Conservation (phyloP, 1,284 basidiomycete species). For the Marasmius oreades region DNA sequence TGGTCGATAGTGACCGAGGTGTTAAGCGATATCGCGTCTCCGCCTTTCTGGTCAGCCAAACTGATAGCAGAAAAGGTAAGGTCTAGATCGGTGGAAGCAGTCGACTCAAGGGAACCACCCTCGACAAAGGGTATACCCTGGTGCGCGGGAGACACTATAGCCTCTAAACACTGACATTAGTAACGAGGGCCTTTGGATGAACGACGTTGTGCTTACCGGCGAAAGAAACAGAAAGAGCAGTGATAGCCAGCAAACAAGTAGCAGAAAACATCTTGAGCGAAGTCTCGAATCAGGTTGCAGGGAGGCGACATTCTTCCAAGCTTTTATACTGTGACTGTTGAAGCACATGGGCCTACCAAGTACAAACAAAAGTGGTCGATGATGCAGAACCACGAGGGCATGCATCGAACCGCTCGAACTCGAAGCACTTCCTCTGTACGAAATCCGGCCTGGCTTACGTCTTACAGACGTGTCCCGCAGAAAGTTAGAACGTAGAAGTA, state of each 20-base stretch:
- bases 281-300: not conserved
- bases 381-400: no score
- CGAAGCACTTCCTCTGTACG: no score
- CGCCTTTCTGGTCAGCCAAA: slow-evolving; percentile 35
- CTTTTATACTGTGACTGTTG: no score
- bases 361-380: no score
- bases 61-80: slow-evolving; percentile 31
- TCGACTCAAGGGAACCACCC: slow-evolving; percentile 6
- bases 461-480: no score
- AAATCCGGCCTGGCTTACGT: no score
- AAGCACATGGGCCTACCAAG: no score
- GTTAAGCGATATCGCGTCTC: slow-evolving; percentile 35
- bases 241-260: not conserved
- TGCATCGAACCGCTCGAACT: no score
- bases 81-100: slow-evolving; percentile 27
- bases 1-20: slow-evolving; percentile 29
- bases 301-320: not conserved
- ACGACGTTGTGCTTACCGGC: not conserved
- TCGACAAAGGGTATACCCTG: slow-evolving; percentile 15
- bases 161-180: not conserved
- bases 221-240: not conserved
- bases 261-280: not conserved
- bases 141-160: slow-evolving; percentile 14
- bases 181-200: not conserved
- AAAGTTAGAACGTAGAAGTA: no score